A percentile compares a stretch with the other conserved stretches of the same genome.
Conservation (phyloP, 768 basidiomycete species). For the Tricholoma terreum region DNA sequence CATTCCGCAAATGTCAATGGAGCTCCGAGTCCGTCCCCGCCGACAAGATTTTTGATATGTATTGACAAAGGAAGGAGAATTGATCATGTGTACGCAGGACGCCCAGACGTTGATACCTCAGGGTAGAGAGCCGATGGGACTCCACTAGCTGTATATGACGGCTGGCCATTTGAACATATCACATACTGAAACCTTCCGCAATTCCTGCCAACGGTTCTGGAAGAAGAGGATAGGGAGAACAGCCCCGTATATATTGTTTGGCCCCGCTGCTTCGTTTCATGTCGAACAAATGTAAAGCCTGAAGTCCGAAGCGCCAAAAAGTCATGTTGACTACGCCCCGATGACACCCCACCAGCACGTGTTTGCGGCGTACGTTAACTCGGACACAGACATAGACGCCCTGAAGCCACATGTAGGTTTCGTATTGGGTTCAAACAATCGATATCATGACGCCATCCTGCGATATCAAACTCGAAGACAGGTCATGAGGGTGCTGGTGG, state of each 20-base stretch:
- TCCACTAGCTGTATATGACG: neutral
- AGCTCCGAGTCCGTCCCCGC: neutral
- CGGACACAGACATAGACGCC: neutral
- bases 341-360: neutral
- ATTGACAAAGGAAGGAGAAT: neutral
- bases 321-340: neutral
- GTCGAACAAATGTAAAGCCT: neutral
- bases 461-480: neutral
- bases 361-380: neutral
- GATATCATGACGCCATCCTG: neutral
- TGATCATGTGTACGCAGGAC: neutral
- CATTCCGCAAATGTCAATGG: neutral
- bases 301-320: neutral
- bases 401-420: neutral
- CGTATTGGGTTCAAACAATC: neutral
- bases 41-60: neutral
- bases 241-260: neutral
- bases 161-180: neutral
- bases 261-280: neutral
- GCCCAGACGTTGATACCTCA: too few relatives aligned
- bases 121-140: too few relatives aligned
- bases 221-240: neutral
- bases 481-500: neutral
- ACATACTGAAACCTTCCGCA: neutral
- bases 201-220: neutral